phyloP scores from a whole-genome alignment of 192 early-diverging fungal genomes.

The Haplosporangium gracile region DNA sequence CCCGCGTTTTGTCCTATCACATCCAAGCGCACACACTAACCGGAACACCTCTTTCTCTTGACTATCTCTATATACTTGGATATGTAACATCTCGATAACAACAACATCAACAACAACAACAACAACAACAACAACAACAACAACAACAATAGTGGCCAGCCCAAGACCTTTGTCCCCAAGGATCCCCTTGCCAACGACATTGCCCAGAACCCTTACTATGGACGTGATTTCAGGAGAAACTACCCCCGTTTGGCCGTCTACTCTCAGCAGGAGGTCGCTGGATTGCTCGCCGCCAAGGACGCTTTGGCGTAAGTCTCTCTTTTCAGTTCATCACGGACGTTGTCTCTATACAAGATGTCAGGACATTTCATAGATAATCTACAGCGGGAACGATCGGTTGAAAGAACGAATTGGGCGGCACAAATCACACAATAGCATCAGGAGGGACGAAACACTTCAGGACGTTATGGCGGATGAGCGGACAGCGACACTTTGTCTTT shows the following conservation, averaged over 20 bases:
- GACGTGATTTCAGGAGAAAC: slow-evolving; percentile 91
- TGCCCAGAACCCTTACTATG: slow-evolving; percentile 90
- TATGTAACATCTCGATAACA: not conserved
- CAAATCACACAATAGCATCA: not conserved
- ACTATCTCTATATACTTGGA: slow-evolving; percentile 51
- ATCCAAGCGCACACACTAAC: not conserved
- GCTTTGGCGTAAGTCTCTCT: slow-evolving; percentile 26
- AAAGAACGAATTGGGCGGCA: not conserved
- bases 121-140: not conserved
- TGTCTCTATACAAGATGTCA: no score
- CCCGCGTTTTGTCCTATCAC: not conserved
- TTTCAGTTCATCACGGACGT: not conserved
- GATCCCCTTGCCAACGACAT: slow-evolving; percentile 74
- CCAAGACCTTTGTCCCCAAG: slow-evolving; percentile 64
- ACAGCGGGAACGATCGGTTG: no score
- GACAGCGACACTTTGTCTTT: not conserved
- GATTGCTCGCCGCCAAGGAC: slow-evolving; percentile 65
- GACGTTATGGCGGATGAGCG: not conserved
- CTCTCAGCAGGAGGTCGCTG: slow-evolving; percentile 81
- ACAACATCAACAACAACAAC: no score
- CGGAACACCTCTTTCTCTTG: not conserved
- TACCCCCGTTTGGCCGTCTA: slow-evolving; percentile 91
- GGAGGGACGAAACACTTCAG: no score
- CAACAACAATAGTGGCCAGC: slow-evolving; percentile 51
- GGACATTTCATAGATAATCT: not conserved